phyloP scores from a whole-genome alignment of 2,329 filamentous ascomycete species.

The Sporothrix pseudoabietina region DNA sequence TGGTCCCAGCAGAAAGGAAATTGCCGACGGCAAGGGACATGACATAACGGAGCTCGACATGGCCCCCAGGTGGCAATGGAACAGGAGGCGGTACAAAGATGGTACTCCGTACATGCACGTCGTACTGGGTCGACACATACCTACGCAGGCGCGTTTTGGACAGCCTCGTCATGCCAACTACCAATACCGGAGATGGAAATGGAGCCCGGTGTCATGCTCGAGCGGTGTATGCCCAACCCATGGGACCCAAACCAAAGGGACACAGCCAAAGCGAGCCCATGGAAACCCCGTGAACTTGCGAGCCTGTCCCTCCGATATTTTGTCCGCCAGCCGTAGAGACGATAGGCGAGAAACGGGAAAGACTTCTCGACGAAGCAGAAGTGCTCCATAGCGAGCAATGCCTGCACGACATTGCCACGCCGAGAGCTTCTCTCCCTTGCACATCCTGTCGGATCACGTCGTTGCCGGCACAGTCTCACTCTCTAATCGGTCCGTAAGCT shows the following conservation, averaged over 20 bases:
- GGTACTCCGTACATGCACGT: no score
- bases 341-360: background rate
- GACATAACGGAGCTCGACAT: background rate
- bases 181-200: background rate
- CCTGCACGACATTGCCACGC: background rate
- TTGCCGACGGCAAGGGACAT: background rate
- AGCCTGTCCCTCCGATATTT: background rate
- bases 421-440: background rate
- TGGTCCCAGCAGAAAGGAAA: slow-evolving; percentile 1
- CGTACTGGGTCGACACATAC: no score
- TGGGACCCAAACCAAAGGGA: background rate
- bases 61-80: background rate
- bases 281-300: background rate
- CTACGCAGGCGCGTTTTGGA: no score
- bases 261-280: background rate
- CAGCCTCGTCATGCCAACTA: slow-evolving; percentile 7
- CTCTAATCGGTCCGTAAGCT: background rate
- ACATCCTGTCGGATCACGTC: background rate
- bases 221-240: background rate
- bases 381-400: background rate
- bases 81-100: no score
- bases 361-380: background rate
- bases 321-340: background rate
- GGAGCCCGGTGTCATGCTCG: background rate
- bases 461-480: background rate